These are phyloP conservation scores for Aplosporella prunicola DNA, from an alignment of 2,329 filamentous ascomycete species.

Conservation along the genomic window DNA sequence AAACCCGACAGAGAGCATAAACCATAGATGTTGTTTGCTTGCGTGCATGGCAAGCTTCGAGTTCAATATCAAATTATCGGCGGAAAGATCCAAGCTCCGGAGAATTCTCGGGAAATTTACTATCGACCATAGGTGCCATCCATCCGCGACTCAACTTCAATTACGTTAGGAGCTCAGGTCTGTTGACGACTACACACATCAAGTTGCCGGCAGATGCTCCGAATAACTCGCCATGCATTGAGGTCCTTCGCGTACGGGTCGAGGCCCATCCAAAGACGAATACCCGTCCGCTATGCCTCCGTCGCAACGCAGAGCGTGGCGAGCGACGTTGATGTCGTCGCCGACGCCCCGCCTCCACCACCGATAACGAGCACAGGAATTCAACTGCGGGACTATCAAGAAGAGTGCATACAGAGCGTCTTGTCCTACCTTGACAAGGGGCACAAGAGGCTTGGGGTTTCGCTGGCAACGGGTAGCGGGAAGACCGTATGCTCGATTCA, in stretches of 20 bases:
- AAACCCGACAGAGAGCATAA: too few relatives aligned
- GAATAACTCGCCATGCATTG: constrained; percentile 22
- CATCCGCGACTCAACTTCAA: too few relatives aligned
- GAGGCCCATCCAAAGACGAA: background rate
- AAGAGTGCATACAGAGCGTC: constrained; percentile 82
- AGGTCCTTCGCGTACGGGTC: constrained; percentile 12
- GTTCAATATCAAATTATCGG: too few relatives aligned
- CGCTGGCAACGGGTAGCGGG: constrained; percentile 76
- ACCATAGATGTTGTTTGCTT: too few relatives aligned
- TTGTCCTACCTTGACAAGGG: constrained; percentile 58
- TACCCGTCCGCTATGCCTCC: constrained; percentile 15
- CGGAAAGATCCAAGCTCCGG: too few relatives aligned
- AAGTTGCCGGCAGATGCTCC: too few relatives aligned
- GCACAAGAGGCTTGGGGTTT: constrained; percentile 72
- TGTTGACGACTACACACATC: too few relatives aligned
- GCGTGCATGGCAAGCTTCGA: too few relatives aligned
- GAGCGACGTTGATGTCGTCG: background rate
- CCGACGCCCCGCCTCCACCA: constrained; percentile 8
- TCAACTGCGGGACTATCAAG: constrained; percentile 71
- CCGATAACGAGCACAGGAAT: constrained; percentile 28
- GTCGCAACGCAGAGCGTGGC: background rate
- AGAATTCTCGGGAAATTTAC: too few relatives aligned
- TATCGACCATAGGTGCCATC: too few relatives aligned
- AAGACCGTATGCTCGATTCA: constrained; percentile 57
- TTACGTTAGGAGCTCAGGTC: too few relatives aligned